A percentile compares a stretch with the other conserved stretches of the same genome.
phyloP scores from a whole-genome alignment of 352 stramenopile genomes.

The Globisporangium polare region DNA sequence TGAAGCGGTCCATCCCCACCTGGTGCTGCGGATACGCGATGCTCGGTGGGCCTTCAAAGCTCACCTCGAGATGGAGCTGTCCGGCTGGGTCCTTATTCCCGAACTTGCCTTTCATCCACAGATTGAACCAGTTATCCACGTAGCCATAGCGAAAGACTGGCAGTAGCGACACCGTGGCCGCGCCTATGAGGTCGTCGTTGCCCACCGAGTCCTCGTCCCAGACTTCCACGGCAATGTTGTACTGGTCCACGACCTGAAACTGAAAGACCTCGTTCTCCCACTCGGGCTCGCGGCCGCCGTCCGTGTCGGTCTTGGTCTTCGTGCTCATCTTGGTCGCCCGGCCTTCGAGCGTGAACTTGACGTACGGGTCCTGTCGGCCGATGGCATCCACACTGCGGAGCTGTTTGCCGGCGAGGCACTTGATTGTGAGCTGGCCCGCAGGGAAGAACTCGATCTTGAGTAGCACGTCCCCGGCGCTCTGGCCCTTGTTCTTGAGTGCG shows the following conservation, averaged over 20 bases:
- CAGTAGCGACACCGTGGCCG: constrained; percentile 79
- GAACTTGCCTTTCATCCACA: constrained; percentile 86
- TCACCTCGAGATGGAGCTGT: constrained; percentile 85
- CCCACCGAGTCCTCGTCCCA: constrained; percentile 91
- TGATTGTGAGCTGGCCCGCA: constrained; percentile 58
- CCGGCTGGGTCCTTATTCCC: constrained; percentile 83
- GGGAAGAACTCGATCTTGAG: constrained; percentile 83
- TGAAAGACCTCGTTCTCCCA: constrained; percentile 80
- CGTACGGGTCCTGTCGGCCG: constrained; percentile 71
- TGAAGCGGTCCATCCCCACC: constrained; percentile 68
- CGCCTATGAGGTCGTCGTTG: constrained; percentile 89
- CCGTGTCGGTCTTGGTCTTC: constrained; percentile 86
- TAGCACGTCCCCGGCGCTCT: constrained; percentile 70
- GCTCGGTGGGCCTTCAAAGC: constrained; percentile 74
- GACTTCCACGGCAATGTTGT: constrained; percentile 86
- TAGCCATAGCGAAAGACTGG: constrained; percentile 88
- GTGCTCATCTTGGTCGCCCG: constrained; percentile 65
- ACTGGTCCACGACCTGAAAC: constrained; percentile 94
- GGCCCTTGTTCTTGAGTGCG: constrained; percentile 52
- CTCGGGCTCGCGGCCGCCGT: constrained; percentile 75
- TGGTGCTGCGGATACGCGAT: constrained; percentile 92
- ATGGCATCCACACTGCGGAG: constrained; percentile 75
- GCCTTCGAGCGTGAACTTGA: constrained; percentile 74
- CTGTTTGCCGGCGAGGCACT: constrained; percentile 53
- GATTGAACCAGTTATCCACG: constrained; percentile 85